A percentile compares a stretch with the other conserved stretches of the same genome.
Evolutionary conservation across 306 rosid species (phyloP).

Genomic region (Malus asiatica): DNA sequence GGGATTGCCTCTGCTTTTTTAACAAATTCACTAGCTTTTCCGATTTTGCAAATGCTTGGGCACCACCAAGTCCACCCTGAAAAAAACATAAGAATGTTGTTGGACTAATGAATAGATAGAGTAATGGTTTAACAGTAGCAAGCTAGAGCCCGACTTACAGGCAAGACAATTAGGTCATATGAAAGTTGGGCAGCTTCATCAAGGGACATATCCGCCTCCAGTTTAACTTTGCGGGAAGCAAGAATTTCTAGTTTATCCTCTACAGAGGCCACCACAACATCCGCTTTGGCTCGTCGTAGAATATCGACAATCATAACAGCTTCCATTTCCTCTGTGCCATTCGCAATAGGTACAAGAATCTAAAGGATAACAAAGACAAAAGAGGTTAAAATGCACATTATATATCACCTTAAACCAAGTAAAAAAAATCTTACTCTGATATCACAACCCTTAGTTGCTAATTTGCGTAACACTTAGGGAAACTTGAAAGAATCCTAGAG

Average conservation of each 20-base stretch:
- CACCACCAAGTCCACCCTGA: conserved; percentile 98
- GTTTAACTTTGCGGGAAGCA: conserved; percentile 75
- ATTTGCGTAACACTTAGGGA: neutral
- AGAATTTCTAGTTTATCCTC: conserved; percentile 56
- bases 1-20: conserved; percentile 61
- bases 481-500: neutral
- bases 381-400: conserved; percentile 1
- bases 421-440: neutral
- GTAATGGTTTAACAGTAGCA: neutral
- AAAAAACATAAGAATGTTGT: conserved; percentile 11
- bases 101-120: neutral
- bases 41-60: conserved; percentile 75
- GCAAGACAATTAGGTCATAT: conserved; percentile 76
- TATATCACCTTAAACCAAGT: neutral
- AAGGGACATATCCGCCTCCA: conserved; percentile 79
- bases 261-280: conserved; percentile 84
- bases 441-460: neutral
- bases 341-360: conserved; percentile 89
- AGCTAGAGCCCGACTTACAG: conserved; percentile 41
- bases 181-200: conserved; percentile 63
- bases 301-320: conserved; percentile 69
- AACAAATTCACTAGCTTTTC: conserved; percentile 61
- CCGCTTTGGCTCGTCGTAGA: conserved; percentile 72
- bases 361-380: conserved; percentile 26
- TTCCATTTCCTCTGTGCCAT: conserved; percentile 97